Conservation (phyloP, 345 rosid species). For the Barbarea vulgaris region DNA sequence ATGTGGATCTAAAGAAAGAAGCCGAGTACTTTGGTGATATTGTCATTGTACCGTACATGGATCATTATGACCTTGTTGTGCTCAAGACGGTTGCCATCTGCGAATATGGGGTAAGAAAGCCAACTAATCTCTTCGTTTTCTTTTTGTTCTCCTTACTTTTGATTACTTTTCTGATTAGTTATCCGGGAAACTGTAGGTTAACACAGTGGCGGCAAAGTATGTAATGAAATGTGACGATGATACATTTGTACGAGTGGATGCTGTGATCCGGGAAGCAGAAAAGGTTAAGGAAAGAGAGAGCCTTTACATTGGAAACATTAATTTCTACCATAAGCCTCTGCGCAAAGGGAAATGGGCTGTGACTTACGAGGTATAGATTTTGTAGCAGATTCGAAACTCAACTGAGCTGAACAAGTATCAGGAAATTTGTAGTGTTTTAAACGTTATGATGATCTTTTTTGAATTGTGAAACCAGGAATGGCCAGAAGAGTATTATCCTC, state of each 20-base stretch:
- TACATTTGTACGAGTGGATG: conserved; percentile 86
- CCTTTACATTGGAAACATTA: conserved; percentile 86
- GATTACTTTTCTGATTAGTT: background rate
- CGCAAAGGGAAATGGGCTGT: conserved; percentile 98
- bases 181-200: conserved; percentile 32
- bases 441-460: background rate
- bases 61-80: conserved; percentile 92
- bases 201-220: conserved; percentile 51
- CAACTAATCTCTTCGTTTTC: background rate
- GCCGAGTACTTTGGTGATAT: conserved; percentile 94
- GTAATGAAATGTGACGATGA: conserved; percentile 96
- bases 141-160: background rate
- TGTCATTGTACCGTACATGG: conserved; percentile 94
- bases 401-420: background rate
- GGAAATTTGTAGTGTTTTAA: background rate
- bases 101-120: conserved; percentile 76
- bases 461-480: conserved; percentile 65
- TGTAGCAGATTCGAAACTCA: background rate
- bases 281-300: conserved; percentile 61
- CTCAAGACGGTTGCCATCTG: conserved; percentile 97
- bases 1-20: conserved; percentile 85
- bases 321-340: conserved; percentile 89
- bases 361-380: conserved; percentile 73
- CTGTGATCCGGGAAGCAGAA: conserved; percentile 71
- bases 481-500: conserved; percentile 98